Conservation (phyloP, 345 rosid species). For the Eucalyptus regnans region DNA sequence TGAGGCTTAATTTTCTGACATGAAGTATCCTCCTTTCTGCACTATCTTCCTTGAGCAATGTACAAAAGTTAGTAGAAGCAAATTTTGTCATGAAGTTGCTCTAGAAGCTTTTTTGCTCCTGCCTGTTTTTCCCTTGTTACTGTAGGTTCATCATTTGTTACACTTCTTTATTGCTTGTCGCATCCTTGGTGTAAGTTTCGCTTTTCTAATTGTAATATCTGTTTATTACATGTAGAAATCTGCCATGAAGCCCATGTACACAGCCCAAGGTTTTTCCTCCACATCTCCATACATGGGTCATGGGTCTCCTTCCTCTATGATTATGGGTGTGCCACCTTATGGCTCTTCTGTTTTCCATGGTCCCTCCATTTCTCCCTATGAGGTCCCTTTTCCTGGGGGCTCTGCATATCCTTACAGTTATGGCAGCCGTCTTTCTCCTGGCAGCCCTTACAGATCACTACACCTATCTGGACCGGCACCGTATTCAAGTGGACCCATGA, state of each 20-base stretch:
- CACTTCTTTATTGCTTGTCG: neutral
- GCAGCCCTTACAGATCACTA: constrained; percentile 77
- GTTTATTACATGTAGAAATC: constrained; percentile 38
- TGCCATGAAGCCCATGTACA: constrained; percentile 68
- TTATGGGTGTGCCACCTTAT: constrained; percentile 87
- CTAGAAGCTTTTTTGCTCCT: neutral
- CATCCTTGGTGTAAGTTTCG: neutral
- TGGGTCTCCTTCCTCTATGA: constrained; percentile 72
- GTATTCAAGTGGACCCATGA: constrained; percentile 78
- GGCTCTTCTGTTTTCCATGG: constrained; percentile 78
- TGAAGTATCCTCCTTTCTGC: neutral
- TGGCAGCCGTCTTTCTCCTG: constrained; percentile 56
- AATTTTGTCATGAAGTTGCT: neutral
- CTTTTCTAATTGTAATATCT: neutral
- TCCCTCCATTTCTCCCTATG: constrained; percentile 80
- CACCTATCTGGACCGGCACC: constrained; percentile 83
- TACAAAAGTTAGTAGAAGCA: neutral
- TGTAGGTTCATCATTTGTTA: neutral
- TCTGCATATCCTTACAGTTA: constrained; percentile 89
- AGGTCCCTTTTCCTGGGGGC: constrained; percentile 79
- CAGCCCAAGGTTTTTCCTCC: constrained; percentile 49
- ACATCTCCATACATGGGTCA: constrained; percentile 74
- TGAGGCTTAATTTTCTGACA: neutral
- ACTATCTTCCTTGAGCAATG: neutral
- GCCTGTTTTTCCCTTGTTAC: neutral